Conservation (phyloP, 345 rosid genomes). For the Microcos paniculata region DNA sequence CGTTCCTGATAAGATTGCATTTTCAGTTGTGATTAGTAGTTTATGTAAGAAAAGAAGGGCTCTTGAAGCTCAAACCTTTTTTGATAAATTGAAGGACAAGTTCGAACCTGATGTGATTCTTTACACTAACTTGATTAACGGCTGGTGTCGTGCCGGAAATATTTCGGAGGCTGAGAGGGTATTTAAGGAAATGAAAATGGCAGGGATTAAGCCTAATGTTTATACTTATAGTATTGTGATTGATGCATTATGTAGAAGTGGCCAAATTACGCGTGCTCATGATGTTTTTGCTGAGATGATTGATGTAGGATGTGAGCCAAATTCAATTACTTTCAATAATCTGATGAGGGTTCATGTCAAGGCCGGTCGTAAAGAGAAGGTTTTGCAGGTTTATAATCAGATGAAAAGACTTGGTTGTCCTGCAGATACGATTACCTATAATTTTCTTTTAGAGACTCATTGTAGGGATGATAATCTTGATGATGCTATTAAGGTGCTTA, state of each 20-base stretch:
- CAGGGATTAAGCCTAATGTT: slow-evolving; percentile 78
- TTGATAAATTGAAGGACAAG: slow-evolving; percentile 54
- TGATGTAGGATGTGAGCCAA: slow-evolving; percentile 67
- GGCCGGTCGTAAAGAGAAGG: slow-evolving; percentile 84
- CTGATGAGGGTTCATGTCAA: slow-evolving; percentile 90
- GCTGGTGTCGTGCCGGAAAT: slow-evolving; percentile 84
- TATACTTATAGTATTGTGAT: slow-evolving; percentile 81
- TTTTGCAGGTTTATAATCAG: slow-evolving; percentile 88
- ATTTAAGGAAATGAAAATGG: slow-evolving; percentile 72
- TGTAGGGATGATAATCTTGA: slow-evolving; percentile 74
- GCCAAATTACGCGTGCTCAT: slow-evolving; percentile 79
- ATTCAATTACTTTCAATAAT: slow-evolving; percentile 78
- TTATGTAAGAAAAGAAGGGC: slow-evolving; percentile 76
- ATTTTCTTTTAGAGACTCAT: slow-evolving; percentile 70
- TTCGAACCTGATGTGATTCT: slow-evolving; percentile 76
- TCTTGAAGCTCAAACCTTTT: slow-evolving; percentile 75
- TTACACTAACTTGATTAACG: slow-evolving; percentile 75
- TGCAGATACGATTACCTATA: slow-evolving; percentile 65
- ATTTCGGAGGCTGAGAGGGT: slow-evolving; percentile 70
- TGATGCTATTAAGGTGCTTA: slow-evolving; percentile 64
- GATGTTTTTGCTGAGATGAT: slow-evolving; percentile 93
- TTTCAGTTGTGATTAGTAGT: slow-evolving; percentile 66
- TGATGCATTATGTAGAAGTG: slow-evolving; percentile 79
- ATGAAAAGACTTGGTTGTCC: slow-evolving; percentile 75
- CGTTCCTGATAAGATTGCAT: slow-evolving; percentile 66